phyloP scores from a whole-genome alignment of 2,329 filamentous ascomycete genomes.

The Fusarium redolens region DNA sequence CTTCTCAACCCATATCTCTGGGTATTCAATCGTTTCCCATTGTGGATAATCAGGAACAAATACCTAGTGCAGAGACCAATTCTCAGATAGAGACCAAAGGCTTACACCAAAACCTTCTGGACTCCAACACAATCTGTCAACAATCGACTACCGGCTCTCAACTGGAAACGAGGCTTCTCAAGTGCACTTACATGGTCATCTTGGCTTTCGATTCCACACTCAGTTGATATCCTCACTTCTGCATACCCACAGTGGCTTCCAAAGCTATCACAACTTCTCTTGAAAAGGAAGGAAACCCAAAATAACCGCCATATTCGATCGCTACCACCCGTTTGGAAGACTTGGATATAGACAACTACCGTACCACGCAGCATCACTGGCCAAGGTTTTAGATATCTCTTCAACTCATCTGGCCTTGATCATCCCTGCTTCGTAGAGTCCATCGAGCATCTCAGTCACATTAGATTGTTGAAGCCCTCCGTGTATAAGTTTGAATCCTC shows the following conservation, averaged over 20 bases:
- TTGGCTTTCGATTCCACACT: constrained; percentile 27
- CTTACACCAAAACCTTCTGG: constrained; percentile 26
- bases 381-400: constrained; percentile 25
- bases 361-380: constrained; percentile 9
- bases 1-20: constrained; percentile 52
- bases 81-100: constrained; percentile 27
- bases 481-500: constrained; percentile 30
- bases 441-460: constrained; percentile 24
- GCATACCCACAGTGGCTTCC: constrained; percentile 51
- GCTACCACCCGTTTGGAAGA: constrained; percentile 46
- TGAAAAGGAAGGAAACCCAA: constrained; percentile 36
- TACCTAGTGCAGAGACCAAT: constrained; percentile 32
- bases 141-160: constrained; percentile 23
- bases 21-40: constrained; percentile 35
- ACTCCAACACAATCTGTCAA: constrained; percentile 20
- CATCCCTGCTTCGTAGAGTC: constrained; percentile 37
- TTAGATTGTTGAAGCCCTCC: constrained; percentile 31
- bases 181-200: constrained; percentile 23
- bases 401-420: constrained; percentile 21
- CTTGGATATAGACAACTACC: constrained; percentile 24
- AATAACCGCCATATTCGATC: constrained; percentile 50
- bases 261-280: constrained; percentile 21
- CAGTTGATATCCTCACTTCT: constrained; percentile 39
- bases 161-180: constrained; percentile 23
- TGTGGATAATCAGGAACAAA: constrained; percentile 34